Evolutionary conservation across 306 rosid species (phyloP), one percentile per base, ranked within the genome.

Genomic region (Cucurbita pepo): DNA sequence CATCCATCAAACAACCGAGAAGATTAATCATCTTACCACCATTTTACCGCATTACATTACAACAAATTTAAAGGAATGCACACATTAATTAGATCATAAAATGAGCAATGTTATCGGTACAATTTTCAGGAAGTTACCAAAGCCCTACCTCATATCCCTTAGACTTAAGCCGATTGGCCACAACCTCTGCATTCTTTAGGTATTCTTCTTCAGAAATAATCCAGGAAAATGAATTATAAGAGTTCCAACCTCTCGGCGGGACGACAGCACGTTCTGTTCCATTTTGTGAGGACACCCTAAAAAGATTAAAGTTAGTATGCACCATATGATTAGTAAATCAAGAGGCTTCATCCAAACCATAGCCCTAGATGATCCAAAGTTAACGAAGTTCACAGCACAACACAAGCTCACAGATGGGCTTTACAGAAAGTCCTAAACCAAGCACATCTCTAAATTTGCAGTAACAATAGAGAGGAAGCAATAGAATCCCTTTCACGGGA

Each of bases 211-310:
- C 95, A 4, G 97, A 91, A 79, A 94, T 76, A 16, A 82, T 89
- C 99, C 99, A 94, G 81, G 75, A 75, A 81, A 91, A 95, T n/a
- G 97, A 84, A 81, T 95, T 97, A 62, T 88, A 91, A n/a, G 99
- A 91, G 81, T 95, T 95, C 99, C 99, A 95, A 66, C 97, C 99
- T 88, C 96, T 89, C 45, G 96, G 97, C 9, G 99, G 99, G 77
- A 83, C 52, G 77, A 76, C 76, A 2, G 89, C 99, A 75, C 53
- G 90, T 57, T 79, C 79, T 43, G 19, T 51, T 52, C 47, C 30
- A 77, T 70, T 79, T 73, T 75, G 74, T n/a, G 90, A 83, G 43
- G 76, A 82, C 37, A 83, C 90, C 75, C 98, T 90, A 86, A 66
- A 85, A 84, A 37, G 57, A 45, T 13, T 10, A 62, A 5, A 59